These are phyloP conservation scores for Saccharomycopsis guyanensis DNA, from an alignment of 805 yeast genomes.

Conservation along the genomic window DNA sequence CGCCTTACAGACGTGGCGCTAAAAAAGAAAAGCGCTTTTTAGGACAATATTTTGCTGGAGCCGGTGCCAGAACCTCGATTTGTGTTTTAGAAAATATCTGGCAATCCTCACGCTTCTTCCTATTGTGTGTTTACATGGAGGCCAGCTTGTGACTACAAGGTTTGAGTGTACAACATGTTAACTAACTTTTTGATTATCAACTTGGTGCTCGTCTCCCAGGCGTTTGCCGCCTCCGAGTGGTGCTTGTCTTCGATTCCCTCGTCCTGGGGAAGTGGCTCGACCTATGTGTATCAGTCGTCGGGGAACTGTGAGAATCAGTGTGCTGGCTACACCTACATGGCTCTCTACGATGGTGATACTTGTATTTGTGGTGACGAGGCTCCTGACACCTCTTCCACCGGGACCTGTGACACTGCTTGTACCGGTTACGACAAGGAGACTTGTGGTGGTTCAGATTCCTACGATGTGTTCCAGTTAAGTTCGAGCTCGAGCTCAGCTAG, in stretches of 20 bases:
- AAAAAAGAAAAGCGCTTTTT: no score
- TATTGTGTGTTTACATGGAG: no score
- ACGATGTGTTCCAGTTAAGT: constrained; percentile 14
- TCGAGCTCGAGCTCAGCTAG: neutral
- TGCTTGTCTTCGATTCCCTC: constrained; percentile 32
- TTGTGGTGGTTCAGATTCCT: constrained; percentile 35
- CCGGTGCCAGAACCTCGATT: no score
- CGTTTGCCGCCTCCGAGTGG: neutral
- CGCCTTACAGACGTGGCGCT: no score
- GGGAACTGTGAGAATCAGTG: constrained; percentile 29
- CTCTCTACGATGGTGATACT: constrained; percentile 30
- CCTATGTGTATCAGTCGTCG: constrained; percentile 27
- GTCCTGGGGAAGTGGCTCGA: constrained; percentile 25
- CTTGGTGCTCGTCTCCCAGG: neutral
- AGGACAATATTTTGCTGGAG: no score
- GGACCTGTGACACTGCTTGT: constrained; percentile 29
- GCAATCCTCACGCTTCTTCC: no score
- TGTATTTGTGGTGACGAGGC: constrained; percentile 32
- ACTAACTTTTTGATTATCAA: no score
- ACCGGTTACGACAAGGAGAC: constrained; percentile 29
- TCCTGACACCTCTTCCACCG: constrained; percentile 23
- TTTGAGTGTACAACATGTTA: no score
- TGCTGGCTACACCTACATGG: constrained; percentile 31
- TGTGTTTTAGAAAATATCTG: no score
- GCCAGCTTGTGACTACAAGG: no score